A percentile compares a stretch with the other conserved stretches of the same genome.
Evolutionary conservation across 108 stramenopile species (phyloP).

Genomic region (Fistulifera solaris): DNA sequence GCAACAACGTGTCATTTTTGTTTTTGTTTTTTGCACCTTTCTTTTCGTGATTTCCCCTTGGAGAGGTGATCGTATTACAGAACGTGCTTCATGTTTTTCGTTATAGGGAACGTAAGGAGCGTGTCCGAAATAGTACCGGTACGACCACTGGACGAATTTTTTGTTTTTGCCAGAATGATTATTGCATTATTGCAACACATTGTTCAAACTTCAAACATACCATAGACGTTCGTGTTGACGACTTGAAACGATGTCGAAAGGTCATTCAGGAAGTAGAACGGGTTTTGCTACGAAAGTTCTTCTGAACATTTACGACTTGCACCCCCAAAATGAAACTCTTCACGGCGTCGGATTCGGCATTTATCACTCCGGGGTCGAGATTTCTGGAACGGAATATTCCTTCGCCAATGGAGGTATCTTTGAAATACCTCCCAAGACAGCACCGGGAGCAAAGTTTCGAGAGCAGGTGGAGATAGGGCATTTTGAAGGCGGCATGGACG

Average conservation of each 20-base stretch:
- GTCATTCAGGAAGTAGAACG: slow-evolving; percentile 67
- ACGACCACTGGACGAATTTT: too few relatives aligned
- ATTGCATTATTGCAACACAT: too few relatives aligned
- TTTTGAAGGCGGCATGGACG: slow-evolving; percentile 39
- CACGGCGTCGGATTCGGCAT: slow-evolving; percentile 72
- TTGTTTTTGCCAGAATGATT: too few relatives aligned
- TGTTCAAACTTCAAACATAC: too few relatives aligned
- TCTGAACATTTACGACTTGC: slow-evolving; percentile 79
- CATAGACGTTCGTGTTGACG: too few relatives aligned
- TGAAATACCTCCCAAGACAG: slow-evolving; percentile 57
- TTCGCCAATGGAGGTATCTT: slow-evolving; percentile 78
- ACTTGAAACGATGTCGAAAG: slow-evolving; percentile 2
- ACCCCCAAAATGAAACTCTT: slow-evolving; percentile 66
- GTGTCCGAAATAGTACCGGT: too few relatives aligned
- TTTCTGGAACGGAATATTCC: slow-evolving; percentile 67
- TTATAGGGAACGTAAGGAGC: too few relatives aligned
- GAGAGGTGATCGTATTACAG: too few relatives aligned
- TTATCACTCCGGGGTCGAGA: slow-evolving; percentile 85
- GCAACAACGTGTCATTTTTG: too few relatives aligned
- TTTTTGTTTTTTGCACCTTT: too few relatives aligned
- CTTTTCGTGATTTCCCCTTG: too few relatives aligned
- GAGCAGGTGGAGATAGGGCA: slow-evolving; percentile 5
- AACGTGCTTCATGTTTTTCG: too few relatives aligned
- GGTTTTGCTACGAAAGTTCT: slow-evolving; percentile 64
- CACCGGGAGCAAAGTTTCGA: slow-evolving; percentile 36